Base-by-base conservation (phyloP, 2,329 filamentous ascomycete genomes). In the Colletotrichum brevisporum region DNA sequence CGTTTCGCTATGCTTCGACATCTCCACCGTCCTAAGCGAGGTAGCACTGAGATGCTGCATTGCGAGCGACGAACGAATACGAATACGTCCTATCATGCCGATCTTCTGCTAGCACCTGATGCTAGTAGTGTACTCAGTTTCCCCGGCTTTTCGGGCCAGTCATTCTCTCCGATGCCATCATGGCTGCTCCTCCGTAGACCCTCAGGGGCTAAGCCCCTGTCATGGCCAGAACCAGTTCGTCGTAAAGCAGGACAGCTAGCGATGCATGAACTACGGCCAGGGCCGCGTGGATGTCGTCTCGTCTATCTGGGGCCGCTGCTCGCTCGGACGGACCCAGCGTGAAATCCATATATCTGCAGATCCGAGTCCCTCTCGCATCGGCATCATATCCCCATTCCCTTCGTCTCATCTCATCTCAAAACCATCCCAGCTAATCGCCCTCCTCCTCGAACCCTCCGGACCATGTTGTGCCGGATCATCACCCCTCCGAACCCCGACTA, bases 21-120 rank as follows among this genome's bases (percentile, higher is more conserved):
- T 36, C 31, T 9, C 31, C 31, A 36, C 31, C 31, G 10, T 10
- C 31, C 31, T 36, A 47, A 39, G 36, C 47, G 47, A 64, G 21
- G 43, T 45, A 5, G 51, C 26, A 36, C 31, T 8, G 31, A 12
- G n/a, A 27, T 12, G 53, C 15, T 57, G 52, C 53, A 27, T 12
- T 21, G 47, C 6, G 48, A 15, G 31, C 53, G 39, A 36, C 24
- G 27, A 50, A 53, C 65, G 65, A 65, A 68, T 59, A 64, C 60
- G 53, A 65, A 65, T 50, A 68, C 53, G 60, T 10, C 6, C 45
- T 13, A 15, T 16, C 1, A 15, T 13, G 60, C 21, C 53, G 53
- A 47, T 54, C 48, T 1, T n/a, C 9, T 12, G 27, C 21, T 5
- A 31, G 1, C n/a, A n/a, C n/a, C 10, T 4, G 27, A 41, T 15